Conservation (phyloP, 176 grass and related monocot species). For the Ampelocalamus luodianensis region DNA sequence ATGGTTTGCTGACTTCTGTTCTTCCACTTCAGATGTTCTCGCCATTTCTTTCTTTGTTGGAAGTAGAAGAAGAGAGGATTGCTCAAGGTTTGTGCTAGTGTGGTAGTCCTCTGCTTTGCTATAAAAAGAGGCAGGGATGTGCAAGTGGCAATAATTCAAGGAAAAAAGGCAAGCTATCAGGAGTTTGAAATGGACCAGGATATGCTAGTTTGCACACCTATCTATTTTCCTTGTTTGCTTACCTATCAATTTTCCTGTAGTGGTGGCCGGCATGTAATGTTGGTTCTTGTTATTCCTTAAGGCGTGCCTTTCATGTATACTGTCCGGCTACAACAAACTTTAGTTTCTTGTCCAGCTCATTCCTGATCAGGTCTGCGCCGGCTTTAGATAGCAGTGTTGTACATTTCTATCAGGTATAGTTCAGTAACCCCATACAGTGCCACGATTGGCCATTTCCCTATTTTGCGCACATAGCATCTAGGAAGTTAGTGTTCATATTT, state of each 20-base stretch:
- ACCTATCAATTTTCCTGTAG: constrained; percentile 30
- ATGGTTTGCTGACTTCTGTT: constrained; percentile 39
- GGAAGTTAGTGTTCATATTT: constrained; percentile 18
- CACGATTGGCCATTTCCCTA: constrained; percentile 1
- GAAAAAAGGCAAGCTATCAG: constrained; percentile 55
- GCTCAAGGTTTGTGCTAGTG: constrained; percentile 45
- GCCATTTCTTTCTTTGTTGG: constrained; percentile 55
- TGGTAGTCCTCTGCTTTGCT: constrained; percentile 47
- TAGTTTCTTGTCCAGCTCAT: constrained; percentile 46
- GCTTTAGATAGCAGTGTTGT: constrained; percentile 34
- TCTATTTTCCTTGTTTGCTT: constrained; percentile 29
- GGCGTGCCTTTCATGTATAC: constrained; percentile 42
- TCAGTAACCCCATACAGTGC: constrained; percentile 22
- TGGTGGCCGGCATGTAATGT: constrained; percentile 49
- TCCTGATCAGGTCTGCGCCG: constrained; percentile 38
- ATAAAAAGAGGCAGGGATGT: constrained; percentile 68
- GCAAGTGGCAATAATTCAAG: constrained; percentile 72
- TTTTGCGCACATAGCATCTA: background rate
- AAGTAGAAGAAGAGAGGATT: constrained; percentile 41
- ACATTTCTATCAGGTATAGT: constrained; percentile 41
- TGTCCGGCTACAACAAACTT: constrained; percentile 37
- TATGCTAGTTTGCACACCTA: constrained; percentile 55
- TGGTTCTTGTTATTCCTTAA: constrained; percentile 50
- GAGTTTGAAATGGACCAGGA: constrained; percentile 52
- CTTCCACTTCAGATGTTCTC: constrained; percentile 42